Conservation (phyloP, 371 early-diverging fungal genomes). For the Circinella minor region DNA sequence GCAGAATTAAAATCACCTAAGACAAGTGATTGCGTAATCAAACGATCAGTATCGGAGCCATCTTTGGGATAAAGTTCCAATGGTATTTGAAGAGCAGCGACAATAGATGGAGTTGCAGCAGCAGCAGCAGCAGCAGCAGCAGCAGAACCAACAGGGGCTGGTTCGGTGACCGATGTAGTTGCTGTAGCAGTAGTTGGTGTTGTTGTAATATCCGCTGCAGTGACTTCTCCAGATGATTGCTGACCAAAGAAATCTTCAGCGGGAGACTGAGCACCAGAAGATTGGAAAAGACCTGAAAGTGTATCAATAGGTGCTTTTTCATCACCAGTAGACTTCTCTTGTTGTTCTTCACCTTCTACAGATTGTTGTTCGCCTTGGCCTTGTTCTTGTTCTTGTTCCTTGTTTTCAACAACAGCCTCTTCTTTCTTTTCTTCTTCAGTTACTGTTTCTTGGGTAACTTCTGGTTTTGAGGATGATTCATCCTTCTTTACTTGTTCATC, state of each 20-base stretch:
- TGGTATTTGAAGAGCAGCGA: slow-evolving; percentile 37
- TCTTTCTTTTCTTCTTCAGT: background rate
- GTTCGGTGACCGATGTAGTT: slow-evolving; percentile 20
- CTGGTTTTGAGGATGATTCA: slow-evolving; percentile 13
- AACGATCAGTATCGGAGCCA: slow-evolving; percentile 71
- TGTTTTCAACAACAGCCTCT: slow-evolving; percentile 11
- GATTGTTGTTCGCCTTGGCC: slow-evolving; percentile 18
- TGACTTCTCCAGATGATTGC: slow-evolving; percentile 17
- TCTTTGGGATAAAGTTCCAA: slow-evolving; percentile 63
- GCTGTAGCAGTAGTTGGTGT: slow-evolving; percentile 20
- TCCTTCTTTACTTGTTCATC: background rate
- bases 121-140: slow-evolving; percentile 23
- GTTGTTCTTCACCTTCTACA: slow-evolving; percentile 5
- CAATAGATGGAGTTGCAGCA: slow-evolving; percentile 26
- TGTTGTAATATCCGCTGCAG: slow-evolving; percentile 15
- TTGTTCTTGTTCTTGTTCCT: slow-evolving; percentile 13
- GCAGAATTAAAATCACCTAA: slow-evolving; percentile 93
- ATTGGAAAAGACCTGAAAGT: slow-evolving; percentile 39
- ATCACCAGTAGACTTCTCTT: slow-evolving; percentile 16
- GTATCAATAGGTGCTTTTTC: slow-evolving; percentile 14
- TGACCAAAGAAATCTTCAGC: slow-evolving; percentile 37
- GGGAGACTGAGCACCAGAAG: slow-evolving; percentile 21
- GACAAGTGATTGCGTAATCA: slow-evolving; percentile 84
- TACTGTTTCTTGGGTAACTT: background rate
- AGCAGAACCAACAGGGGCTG: slow-evolving; percentile 23